Evolutionary conservation across 306 rosid genomes (phyloP), one percentile per base, ranked within the genome.

Genomic region (Rubus idaeus): DNA sequence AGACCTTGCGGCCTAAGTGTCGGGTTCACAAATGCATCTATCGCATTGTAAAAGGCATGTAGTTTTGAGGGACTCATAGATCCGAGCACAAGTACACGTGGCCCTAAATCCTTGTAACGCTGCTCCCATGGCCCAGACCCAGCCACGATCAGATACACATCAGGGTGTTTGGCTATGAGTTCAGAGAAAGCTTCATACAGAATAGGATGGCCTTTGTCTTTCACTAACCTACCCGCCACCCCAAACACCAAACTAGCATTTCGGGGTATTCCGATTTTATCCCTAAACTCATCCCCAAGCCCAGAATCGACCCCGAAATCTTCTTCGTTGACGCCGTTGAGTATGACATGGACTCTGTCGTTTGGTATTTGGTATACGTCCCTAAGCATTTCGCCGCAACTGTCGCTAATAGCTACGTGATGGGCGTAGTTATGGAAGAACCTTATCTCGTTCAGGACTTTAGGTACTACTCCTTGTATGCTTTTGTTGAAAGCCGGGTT

Each of bases 81-180:
- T n/a, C 98, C 98, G 16, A 95, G 81, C 66, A 85, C 96, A 10
- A 92, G 71, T n/a, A 89, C 97, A 73, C 87, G 92, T 39, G 77
- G 82, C 20, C 97, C 96, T 46, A 95, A 70, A 42, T 92, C 97
- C 56, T 78, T 90, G 79, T 95, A 95, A 47, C 96, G 47, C 9
- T 83, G 83, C 67, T 78, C 91, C 98, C 98, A 95, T 3, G 98
- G 98, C 51, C 97, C 98, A 3, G 98, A 90, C 2, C 98, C 98
- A 14, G 97, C 98, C 52, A 95, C 90, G 47, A 92, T 72, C 78
- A 95, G 78, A 57, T 90, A 95, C 10, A 89, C 90, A 44, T 88
- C 77, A 0, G 90, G 77, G 73, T 88, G 67, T 23, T 87, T 91
- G 4, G 77, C 47, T 60, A 87, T 82, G 35, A 95, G 78, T 72